Conservation (phyloP, 192 early-diverging fungal species). For the Podila horticola region DNA sequence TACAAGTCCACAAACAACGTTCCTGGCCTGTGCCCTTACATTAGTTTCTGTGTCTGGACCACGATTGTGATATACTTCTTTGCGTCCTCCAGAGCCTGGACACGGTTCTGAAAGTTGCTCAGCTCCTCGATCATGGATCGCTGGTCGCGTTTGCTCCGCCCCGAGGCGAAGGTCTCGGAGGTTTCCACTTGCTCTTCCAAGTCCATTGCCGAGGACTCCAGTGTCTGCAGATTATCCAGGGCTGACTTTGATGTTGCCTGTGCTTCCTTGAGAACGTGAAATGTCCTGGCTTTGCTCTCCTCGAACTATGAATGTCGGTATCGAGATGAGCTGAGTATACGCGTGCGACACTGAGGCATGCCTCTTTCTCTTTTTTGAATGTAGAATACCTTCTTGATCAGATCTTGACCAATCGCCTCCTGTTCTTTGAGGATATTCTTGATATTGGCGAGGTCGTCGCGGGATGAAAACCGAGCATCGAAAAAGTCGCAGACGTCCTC, state of each 20-base stretch:
- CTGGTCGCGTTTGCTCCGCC: slow-evolving; percentile 30
- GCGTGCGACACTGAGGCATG: background rate
- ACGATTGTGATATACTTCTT: slow-evolving; percentile 57
- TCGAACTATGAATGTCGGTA: slow-evolving; percentile 12
- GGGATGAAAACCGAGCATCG: slow-evolving; percentile 37
- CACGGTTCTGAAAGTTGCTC: slow-evolving; percentile 29
- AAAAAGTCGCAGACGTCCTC: slow-evolving; percentile 53
- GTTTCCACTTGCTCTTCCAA: slow-evolving; percentile 41
- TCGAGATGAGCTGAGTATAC: background rate
- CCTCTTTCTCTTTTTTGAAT: background rate
- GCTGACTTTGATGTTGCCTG: slow-evolving; percentile 17
- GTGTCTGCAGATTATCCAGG: slow-evolving; percentile 4
- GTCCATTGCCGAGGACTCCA: slow-evolving; percentile 38
- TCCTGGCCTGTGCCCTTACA: slow-evolving; percentile 27
- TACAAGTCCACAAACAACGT: background rate
- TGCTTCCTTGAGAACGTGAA: slow-evolving; percentile 20
- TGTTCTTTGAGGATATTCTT: slow-evolving; percentile 27
- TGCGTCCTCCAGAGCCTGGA: slow-evolving; percentile 43
- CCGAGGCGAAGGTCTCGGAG: slow-evolving; percentile 35
- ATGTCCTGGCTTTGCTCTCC: slow-evolving; percentile 22
- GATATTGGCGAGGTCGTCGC: slow-evolving; percentile 50
- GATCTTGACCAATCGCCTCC: slow-evolving; percentile 6
- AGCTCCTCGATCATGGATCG: slow-evolving; percentile 48
- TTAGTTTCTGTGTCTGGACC: slow-evolving; percentile 51
- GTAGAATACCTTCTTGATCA: slow-evolving; percentile 32